Evolutionary conservation across 179 eudicot species (phyloP).

Genomic region (Silene coronaria): DNA sequence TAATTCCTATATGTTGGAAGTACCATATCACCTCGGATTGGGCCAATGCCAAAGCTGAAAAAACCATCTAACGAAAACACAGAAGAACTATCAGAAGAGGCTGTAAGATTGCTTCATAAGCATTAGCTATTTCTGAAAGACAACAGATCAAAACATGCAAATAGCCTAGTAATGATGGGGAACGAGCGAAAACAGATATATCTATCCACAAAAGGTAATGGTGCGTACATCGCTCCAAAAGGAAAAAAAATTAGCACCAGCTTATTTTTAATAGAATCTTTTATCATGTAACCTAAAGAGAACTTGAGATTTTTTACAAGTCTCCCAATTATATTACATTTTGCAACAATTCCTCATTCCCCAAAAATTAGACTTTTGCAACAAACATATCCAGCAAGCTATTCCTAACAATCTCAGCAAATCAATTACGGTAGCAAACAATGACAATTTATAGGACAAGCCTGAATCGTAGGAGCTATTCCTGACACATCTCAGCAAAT

Average conservation of each 20-base stretch:
- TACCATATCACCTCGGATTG: conserved; percentile 95
- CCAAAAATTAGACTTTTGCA: neutral
- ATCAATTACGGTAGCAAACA: neutral
- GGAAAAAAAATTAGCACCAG: neutral
- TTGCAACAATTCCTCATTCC: neutral
- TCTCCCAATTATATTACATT: neutral
- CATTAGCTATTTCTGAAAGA: neutral
- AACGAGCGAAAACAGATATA: neutral
- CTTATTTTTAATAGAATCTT: neutral
- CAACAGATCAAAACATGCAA: neutral
- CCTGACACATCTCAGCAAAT: conserved; percentile 25
- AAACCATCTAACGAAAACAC: conserved; percentile 67
- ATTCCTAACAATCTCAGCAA: conserved; percentile 1
- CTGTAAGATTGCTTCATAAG: neutral
- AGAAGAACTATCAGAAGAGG: conserved; percentile 12
- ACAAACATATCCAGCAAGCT: neutral
- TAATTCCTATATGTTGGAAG: conserved; percentile 91
- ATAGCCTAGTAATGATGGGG: neutral
- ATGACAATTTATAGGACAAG: neutral
- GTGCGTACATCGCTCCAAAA: neutral
- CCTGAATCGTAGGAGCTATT: neutral
- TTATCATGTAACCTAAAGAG: neutral
- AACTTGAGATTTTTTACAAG: neutral
- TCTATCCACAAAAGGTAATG: neutral
- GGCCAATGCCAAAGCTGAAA: conserved; percentile 95